Percentiles rank a stretch among this genome's conserved stretches.
Evolutionary conservation across 345 rosid species (phyloP).

Genomic region (Melastoma malabathricum): DNA sequence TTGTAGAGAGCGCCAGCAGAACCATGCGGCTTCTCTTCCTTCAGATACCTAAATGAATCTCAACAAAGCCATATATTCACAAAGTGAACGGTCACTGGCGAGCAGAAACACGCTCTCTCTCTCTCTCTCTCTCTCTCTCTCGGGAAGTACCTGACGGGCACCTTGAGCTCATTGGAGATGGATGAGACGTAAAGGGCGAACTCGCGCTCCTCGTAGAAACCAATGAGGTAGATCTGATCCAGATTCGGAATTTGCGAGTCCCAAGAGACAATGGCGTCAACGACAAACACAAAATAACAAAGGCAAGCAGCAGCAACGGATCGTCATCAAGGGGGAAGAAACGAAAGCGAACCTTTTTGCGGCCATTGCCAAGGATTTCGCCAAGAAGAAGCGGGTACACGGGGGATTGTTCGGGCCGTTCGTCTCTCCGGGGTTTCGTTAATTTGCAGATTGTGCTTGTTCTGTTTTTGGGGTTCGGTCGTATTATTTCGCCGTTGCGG

Average conservation of each 20-base stretch:
- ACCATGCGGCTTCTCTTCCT: constrained; percentile 72
- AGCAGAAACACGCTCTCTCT: too few species aligned
- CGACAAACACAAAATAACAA: background rate
- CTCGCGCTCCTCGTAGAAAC: constrained; percentile 89
- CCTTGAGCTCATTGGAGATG: constrained; percentile 71
- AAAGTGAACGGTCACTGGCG: too few species aligned
- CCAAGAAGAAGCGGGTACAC: constrained; percentile 79
- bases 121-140: too few species aligned
- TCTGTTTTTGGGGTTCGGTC: too few species aligned
- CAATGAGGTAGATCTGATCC: constrained; percentile 63
- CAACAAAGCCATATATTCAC: too few species aligned
- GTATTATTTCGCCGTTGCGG: too few species aligned
- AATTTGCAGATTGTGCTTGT: too few species aligned
- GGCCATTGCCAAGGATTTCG: constrained; percentile 36
- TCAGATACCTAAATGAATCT: constrained; percentile 32
- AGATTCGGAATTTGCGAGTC: constrained; percentile 56
- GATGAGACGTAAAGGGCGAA: constrained; percentile 76
- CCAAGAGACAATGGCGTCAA: constrained; percentile 6
- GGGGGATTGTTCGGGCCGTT: background rate
- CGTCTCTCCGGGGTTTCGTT: background rate
- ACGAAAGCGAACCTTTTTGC: constrained; percentile 48
- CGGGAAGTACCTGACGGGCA: constrained; percentile 61
- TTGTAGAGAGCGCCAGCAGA: constrained; percentile 72
- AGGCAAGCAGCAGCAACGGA: background rate
- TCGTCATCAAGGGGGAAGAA: constrained; percentile 4